phyloP scores from a whole-genome alignment of 257 asterid genomes.

The Solanum ossicruentum region DNA sequence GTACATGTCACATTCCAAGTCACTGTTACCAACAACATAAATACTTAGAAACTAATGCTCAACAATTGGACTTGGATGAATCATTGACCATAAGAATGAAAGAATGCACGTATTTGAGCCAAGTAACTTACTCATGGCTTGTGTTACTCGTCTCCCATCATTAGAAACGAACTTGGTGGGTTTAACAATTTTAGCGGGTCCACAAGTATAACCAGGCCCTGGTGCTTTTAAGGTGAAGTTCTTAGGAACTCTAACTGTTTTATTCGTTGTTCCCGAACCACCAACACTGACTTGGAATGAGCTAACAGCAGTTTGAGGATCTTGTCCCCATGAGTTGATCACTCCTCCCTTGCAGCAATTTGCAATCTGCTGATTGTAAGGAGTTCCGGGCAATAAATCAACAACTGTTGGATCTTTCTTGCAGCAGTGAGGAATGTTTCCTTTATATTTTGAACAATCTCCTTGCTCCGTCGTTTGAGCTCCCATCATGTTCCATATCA shows the following conservation, averaged over 20 bases:
- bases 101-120: neutral
- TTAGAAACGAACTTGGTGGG: conserved; percentile 30
- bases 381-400: conserved; percentile 61
- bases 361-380: conserved; percentile 66
- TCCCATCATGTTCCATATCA: conserved; percentile 54
- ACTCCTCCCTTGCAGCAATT: conserved; percentile 82
- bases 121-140: conserved; percentile 59
- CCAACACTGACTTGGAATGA: conserved; percentile 64
- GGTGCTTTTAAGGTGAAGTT: conserved; percentile 66
- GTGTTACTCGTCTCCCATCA: conserved; percentile 59
- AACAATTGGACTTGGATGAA: neutral
- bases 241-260: conserved; percentile 49
- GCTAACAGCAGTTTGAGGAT: conserved; percentile 48
- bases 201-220: conserved; percentile 70
- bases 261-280: conserved; percentile 53
- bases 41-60: neutral
- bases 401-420: conserved; percentile 56
- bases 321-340: conserved; percentile 52
- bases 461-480: conserved; percentile 51
- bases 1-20: conserved; percentile 60
- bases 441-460: conserved; percentile 47
- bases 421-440: conserved; percentile 47
- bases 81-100: neutral
- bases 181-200: conserved; percentile 51
- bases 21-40: conserved; percentile 40